A percentile compares a stretch with the other conserved stretches of the same genome.
These are phyloP conservation scores for Ustilago tritici DNA, from an alignment of 1,284 basidiomycete species.

Conservation along the genomic window DNA sequence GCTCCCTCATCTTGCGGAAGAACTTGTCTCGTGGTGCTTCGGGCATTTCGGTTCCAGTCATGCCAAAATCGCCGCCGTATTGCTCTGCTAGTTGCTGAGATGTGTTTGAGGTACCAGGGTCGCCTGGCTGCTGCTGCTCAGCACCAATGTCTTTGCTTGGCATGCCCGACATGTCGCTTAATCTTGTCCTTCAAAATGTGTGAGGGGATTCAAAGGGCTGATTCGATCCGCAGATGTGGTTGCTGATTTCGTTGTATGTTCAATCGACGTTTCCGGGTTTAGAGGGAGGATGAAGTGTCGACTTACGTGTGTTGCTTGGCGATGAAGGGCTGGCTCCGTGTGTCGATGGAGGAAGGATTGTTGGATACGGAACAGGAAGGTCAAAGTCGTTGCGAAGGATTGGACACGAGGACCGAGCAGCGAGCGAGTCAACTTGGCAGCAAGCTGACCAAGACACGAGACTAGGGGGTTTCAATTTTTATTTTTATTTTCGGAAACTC, in stretches of 20 bases:
- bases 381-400: background rate
- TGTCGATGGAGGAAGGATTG: no score
- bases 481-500: no score
- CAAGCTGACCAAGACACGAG: slow-evolving; percentile 22
- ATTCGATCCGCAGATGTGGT: background rate
- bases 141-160: slow-evolving; percentile 32
- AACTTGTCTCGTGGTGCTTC: slow-evolving; percentile 61
- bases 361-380: background rate
- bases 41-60: slow-evolving; percentile 18
- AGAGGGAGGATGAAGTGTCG: background rate
- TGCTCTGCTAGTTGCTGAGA: background rate
- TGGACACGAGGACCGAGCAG: background rate
- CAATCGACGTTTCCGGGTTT: no score
- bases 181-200: background rate
- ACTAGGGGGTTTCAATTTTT: background rate
- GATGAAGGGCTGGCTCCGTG: no score
- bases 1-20: slow-evolving; percentile 63
- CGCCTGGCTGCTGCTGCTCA: slow-evolving; percentile 49
- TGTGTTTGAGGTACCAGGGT: slow-evolving; percentile 1
- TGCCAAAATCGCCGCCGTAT: slow-evolving; percentile 5
- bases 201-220: background rate
- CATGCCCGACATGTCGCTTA: slow-evolving; percentile 32
- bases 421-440: background rate
- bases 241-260: no score
- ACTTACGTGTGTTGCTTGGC: no score